Base-by-base conservation (phyloP, 192 early-diverging fungal genomes). In the Radiomyces spectabilis region DNA sequence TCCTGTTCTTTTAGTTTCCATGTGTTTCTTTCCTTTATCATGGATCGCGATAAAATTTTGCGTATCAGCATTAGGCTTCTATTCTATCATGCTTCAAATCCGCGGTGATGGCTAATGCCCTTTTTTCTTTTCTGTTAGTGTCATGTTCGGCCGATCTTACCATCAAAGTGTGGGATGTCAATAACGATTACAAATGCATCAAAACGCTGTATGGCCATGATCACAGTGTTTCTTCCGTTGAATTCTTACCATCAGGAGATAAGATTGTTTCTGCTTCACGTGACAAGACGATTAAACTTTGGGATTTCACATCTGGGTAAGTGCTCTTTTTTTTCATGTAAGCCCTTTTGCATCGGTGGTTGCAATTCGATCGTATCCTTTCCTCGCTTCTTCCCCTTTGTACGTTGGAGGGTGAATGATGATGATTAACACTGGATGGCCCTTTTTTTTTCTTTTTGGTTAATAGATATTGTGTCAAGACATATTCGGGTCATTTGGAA, bases 111-210 rank as follows among this genome's bases (percentile, higher is more conserved):
- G n/a, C n/a, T n/a, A n/a, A n/a, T n/a, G n/a, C n/a, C n/a, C 39
- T 42, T 43, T 35, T 19, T 31, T 15, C 5, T 35, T 50, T 34
- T n/a, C 34, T 15, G 22, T n/a, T 55, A 77, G 92, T 91, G 4
- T 87, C 90, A 2, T 94, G 89, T 69, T 95, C 95, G 4, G 85
- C 86, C 18, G 95, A 98, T 73, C 67, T 98, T 48, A 85, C 88
- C 7, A 80, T 96, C 66, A 89, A 95, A 34, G 59, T 97, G 15
- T 98, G 95, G 95, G 92, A 95, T 61, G 58, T 85, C n/a, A 71
- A 82, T 26, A 78, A 85, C 47, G 76, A 87, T 44, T 87, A 91
- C 58, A 90, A 88, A 69, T 93, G 91, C 65, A 74, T 88, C 32
- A 78, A 79, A 19, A 96, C 95, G 4, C 62, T 98, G 32, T 78